These are phyloP conservation scores for Dothistroma pini DNA, from an alignment of 2,329 filamentous ascomycete species.

Conservation along the genomic window DNA sequence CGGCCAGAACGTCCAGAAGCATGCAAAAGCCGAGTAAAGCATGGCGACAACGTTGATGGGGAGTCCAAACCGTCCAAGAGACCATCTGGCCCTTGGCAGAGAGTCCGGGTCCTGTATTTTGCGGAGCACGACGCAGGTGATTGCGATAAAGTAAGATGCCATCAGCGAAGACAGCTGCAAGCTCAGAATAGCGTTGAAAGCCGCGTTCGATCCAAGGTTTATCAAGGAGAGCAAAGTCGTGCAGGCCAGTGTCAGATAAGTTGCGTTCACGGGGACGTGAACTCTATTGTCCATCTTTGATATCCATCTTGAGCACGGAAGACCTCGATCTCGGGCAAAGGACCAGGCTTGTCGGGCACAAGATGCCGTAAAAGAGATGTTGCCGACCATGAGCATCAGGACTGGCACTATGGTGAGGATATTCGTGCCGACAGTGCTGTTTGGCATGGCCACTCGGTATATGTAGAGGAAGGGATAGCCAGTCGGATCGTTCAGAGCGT, in stretches of 20 bases:
- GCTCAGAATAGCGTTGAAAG: slow-evolving; percentile 23
- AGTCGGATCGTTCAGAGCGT: slow-evolving; percentile 20
- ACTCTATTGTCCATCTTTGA: slow-evolving; percentile 19
- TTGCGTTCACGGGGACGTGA: slow-evolving; percentile 21
- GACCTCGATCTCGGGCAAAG: slow-evolving; percentile 18
- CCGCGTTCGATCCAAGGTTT: slow-evolving; percentile 21
- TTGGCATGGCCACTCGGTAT: slow-evolving; percentile 19
- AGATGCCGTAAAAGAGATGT: slow-evolving; percentile 20
- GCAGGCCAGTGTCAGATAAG: slow-evolving; percentile 15
- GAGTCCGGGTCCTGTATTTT: slow-evolving; percentile 19
- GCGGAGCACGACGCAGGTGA: slow-evolving; percentile 21
- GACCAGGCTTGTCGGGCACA: slow-evolving; percentile 23
- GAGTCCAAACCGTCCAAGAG: slow-evolving; percentile 18
- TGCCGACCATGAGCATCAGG: slow-evolving; percentile 18
- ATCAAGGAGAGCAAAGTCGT: slow-evolving; percentile 20
- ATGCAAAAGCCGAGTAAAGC: slow-evolving; percentile 17
- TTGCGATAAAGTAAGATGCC: slow-evolving; percentile 24
- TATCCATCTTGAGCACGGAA: slow-evolving; percentile 19
- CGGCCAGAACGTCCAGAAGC: slow-evolving; percentile 25
- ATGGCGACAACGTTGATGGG: slow-evolving; percentile 17
- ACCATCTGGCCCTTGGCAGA: slow-evolving; percentile 24
- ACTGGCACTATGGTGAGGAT: slow-evolving; percentile 18
- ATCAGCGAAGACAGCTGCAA: slow-evolving; percentile 20
- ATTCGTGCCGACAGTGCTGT: slow-evolving; percentile 17
- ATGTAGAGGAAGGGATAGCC: slow-evolving; percentile 22